phyloP scores from a whole-genome alignment of 192 early-diverging fungal species.

The Globomyces pollinis-pini region DNA sequence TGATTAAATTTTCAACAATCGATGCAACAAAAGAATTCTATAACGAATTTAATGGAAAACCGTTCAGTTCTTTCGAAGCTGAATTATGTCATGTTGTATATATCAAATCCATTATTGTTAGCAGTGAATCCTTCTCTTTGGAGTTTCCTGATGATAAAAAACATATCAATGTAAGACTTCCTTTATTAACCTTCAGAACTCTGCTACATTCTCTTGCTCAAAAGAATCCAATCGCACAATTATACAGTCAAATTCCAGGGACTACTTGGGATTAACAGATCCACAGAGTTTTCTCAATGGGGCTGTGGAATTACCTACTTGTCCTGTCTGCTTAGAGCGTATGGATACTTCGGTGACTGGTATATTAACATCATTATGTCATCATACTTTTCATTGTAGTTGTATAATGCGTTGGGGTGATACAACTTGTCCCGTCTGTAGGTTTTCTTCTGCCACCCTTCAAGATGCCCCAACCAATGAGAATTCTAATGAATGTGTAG shows the following conservation, averaged over 20 bases:
- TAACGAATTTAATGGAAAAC: conserved; percentile 69
- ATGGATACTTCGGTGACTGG: conserved; percentile 88
- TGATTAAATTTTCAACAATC: conserved; percentile 67
- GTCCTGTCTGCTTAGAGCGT: conserved; percentile 93
- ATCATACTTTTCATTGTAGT: conserved; percentile 90
- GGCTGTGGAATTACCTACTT: conserved; percentile 76
- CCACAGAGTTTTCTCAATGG: not conserved
- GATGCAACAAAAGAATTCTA: conserved; percentile 62
- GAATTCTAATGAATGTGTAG: conserved; percentile 55
- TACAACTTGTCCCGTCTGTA: conserved; percentile 82
- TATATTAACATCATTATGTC: conserved; percentile 84
- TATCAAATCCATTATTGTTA: conserved; percentile 26
- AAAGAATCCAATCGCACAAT: no score
- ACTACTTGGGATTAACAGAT: no score
- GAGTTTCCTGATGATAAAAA: no score
- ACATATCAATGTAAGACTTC: no score
- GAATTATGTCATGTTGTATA: conserved; percentile 66
- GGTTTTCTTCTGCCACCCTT: conserved; percentile 47
- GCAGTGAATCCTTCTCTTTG: not conserved
- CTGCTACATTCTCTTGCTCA: no score
- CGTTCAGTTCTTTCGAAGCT: conserved; percentile 75
- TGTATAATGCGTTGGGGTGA: conserved; percentile 92
- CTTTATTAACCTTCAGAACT: no score
- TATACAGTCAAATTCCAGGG: conserved; percentile 7
- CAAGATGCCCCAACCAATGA: conserved; percentile 11